These are phyloP conservation scores for Leccinum fibrillosum DNA, from an alignment of 768 basidiomycete genomes.

Conservation along the genomic window DNA sequence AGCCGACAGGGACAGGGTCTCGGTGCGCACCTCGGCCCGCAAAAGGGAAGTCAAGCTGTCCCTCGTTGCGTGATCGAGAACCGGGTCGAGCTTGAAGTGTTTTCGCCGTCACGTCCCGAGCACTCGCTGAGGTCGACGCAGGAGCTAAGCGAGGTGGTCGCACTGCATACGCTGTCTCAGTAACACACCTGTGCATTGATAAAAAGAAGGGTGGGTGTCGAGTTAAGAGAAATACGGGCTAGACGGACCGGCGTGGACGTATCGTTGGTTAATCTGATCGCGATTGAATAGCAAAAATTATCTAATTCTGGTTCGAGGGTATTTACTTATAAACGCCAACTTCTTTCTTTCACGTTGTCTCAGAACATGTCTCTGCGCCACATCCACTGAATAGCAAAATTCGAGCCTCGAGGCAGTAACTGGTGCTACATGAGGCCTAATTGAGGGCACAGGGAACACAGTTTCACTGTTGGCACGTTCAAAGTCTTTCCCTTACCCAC, in stretches of 20 bases:
- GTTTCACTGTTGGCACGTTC: constrained; percentile 6
- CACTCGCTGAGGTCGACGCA: not conserved
- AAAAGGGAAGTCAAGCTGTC: constrained; percentile 1
- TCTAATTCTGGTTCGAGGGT: constrained; percentile 13
- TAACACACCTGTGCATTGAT: not conserved
- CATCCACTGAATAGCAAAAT: constrained; percentile 14
- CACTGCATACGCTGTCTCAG: not conserved
- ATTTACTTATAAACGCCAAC: not conserved
- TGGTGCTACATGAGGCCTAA: constrained; percentile 15
- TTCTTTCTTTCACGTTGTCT: constrained; percentile 15
- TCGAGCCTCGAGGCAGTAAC: constrained; percentile 29
- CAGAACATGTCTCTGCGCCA: constrained; percentile 21
- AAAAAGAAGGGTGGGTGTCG: not conserved
- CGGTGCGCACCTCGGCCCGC: not conserved
- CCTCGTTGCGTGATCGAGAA: constrained; percentile 9
- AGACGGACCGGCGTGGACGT: constrained; percentile 4
- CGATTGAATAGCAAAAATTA: constrained; percentile 17
- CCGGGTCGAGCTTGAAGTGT: constrained; percentile 1
- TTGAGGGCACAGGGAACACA: constrained; percentile 6
- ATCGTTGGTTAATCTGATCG: constrained; percentile 15
- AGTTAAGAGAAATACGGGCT: not conserved
- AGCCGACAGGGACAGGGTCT: not conserved
- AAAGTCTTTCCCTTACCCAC: constrained; percentile 6
- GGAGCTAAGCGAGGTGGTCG: not conserved
- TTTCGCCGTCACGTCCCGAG: not conserved